Evolutionary conservation across 2,329 filamentous ascomycete species (phyloP).

Genomic region (Rosellinia necatrix): DNA sequence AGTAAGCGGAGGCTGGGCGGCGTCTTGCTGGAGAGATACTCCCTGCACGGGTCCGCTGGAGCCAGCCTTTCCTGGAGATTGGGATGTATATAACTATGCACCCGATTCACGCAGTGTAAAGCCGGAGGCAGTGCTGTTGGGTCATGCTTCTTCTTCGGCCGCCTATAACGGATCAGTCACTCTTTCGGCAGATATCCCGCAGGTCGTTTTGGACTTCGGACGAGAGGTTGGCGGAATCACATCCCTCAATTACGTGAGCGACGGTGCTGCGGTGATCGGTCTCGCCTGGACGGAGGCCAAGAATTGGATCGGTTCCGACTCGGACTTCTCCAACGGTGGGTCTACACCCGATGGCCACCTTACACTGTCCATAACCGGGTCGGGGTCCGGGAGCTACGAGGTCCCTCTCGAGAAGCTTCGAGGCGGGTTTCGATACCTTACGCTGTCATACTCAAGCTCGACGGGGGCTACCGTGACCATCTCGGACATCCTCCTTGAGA

Average conservation of each 20-base stretch:
- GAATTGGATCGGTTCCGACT: constrained; percentile 52
- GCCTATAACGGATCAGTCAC: not conserved
- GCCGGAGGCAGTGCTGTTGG: constrained; percentile 4
- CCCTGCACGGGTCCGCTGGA: constrained; percentile 10
- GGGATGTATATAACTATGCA: constrained; percentile 15
- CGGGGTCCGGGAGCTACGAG: constrained; percentile 39
- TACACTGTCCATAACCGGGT: constrained; percentile 45
- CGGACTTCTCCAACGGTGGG: constrained; percentile 53
- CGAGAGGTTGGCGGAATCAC: constrained; percentile 61
- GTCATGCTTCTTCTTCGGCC: not conserved
- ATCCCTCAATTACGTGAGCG: constrained; percentile 53
- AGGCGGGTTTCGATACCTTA: constrained; percentile 59
- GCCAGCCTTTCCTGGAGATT: constrained; percentile 15
- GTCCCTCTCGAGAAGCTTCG: constrained; percentile 47
- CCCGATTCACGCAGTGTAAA: constrained; percentile 7
- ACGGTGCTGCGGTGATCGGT: constrained; percentile 45
- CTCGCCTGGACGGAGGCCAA: constrained; percentile 54
- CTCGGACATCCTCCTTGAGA: constrained; percentile 27
- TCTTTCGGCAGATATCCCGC: not conserved
- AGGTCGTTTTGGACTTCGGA: constrained; percentile 60
- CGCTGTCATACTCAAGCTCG: constrained; percentile 34
- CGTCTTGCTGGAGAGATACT: constrained; percentile 16
- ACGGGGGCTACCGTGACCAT: constrained; percentile 39
- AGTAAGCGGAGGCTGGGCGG: not conserved
- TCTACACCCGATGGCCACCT: constrained; percentile 52